These are phyloP conservation scores for Amauroascus niger DNA, from an alignment of 2,329 filamentous ascomycete genomes.

Conservation along the genomic window DNA sequence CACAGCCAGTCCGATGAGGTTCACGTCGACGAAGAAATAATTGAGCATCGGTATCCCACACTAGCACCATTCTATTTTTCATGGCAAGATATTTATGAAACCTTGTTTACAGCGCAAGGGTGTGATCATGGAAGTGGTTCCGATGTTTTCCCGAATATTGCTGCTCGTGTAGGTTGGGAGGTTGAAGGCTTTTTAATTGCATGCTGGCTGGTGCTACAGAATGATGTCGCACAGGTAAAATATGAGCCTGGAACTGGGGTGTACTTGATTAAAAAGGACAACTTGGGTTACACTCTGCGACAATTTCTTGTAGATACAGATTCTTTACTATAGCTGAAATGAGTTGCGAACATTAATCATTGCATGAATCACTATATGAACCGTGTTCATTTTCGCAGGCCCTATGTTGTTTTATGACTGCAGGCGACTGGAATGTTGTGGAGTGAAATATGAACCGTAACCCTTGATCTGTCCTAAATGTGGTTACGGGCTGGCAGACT, in stretches of 20 bases:
- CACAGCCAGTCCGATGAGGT: background rate
- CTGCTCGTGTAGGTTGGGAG: slow-evolving; percentile 4
- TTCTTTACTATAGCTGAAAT: background rate
- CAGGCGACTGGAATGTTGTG: no score
- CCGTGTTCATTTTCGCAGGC: no score
- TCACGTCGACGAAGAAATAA: slow-evolving; percentile 6
- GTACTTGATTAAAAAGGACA: background rate
- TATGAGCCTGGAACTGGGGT: slow-evolving; percentile 4
- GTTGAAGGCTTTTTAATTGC: slow-evolving; percentile 11
- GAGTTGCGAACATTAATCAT: no score
- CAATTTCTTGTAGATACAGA: background rate
- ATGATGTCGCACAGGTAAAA: slow-evolving; percentile 9
- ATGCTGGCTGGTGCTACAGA: slow-evolving; percentile 11
- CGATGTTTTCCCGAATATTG: slow-evolving; percentile 7
- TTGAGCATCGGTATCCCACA: slow-evolving; percentile 6
- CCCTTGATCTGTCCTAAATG: no score
- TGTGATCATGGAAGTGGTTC: background rate
- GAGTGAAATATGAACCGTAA: no score
- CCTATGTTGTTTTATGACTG: no score
- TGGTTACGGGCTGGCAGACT: no score
- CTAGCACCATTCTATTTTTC: slow-evolving; percentile 9
- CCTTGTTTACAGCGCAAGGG: background rate
- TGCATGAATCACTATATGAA: no score
- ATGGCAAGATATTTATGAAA: slow-evolving; percentile 11
- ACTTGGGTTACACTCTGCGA: background rate